A percentile compares a stretch with the other conserved stretches of the same genome.
Conservation (phyloP, 768 basidiomycete genomes). For the Xerocomus potaroensis region DNA sequence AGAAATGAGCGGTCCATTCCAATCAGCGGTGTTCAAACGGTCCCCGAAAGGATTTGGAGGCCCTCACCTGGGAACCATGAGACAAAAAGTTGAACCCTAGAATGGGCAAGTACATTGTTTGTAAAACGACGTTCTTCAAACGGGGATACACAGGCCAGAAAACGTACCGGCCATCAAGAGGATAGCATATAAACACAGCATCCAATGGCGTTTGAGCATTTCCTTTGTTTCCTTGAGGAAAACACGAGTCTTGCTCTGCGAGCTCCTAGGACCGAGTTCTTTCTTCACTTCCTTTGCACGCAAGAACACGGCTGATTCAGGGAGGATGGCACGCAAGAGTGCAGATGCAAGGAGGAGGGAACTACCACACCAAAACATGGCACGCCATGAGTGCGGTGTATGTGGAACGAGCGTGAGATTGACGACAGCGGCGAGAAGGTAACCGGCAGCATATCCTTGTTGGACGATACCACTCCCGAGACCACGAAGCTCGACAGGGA, state of each 20-base stretch:
- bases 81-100: conserved; percentile 74
- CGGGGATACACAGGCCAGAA: background rate
- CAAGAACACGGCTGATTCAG: conserved; percentile 76
- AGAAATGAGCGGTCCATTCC: background rate
- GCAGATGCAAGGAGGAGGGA: conserved; percentile 72
- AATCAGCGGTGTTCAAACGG: background rate
- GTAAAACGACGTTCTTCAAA: background rate
- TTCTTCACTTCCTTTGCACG: conserved; percentile 53
- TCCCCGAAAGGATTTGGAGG: background rate
- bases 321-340: conserved; percentile 57
- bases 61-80: conserved; percentile 59
- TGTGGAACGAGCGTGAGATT: conserved; percentile 58
- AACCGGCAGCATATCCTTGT: conserved; percentile 90
- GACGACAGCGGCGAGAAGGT: conserved; percentile 79
- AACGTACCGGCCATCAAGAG: conserved; percentile 65
- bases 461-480: conserved; percentile 83
- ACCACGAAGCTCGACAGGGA: conserved; percentile 87
- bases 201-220: conserved; percentile 85
- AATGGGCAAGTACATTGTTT: background rate
- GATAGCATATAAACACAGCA: conserved; percentile 76
- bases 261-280: conserved; percentile 29
- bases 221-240: conserved; percentile 69
- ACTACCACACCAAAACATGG: conserved; percentile 76
- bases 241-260: conserved; percentile 53
- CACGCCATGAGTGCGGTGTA: conserved; percentile 53